phyloP scores from a whole-genome alignment of 2,329 filamentous ascomycete genomes.

The Xenosphaeropsis pyriputrescens region DNA sequence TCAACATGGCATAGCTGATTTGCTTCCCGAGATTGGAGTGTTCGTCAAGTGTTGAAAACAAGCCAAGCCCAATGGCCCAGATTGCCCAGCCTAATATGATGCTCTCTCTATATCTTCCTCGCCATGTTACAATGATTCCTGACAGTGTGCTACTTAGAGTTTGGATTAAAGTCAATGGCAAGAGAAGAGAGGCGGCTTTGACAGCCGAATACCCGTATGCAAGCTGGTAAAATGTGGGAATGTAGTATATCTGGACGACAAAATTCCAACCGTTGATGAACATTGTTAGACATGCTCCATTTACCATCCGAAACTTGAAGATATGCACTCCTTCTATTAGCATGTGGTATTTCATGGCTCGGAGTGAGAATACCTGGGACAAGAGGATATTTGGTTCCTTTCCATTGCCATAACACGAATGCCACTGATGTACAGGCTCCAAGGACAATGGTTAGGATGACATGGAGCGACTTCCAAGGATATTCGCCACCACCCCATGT shows the following conservation, averaged over 20 bases:
- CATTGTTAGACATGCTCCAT: conserved; percentile 39
- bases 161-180: conserved; percentile 27
- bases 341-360: too few species aligned
- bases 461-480: conserved; percentile 14
- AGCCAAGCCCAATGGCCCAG: conserved; percentile 35
- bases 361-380: background rate
- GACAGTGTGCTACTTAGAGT: conserved; percentile 32
- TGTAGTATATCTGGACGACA: conserved; percentile 36
- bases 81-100: conserved; percentile 36
- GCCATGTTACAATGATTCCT: conserved; percentile 35
- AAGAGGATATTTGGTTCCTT: conserved; percentile 28
- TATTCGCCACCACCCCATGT: conserved; percentile 39
- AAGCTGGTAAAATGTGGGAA: conserved; percentile 22
- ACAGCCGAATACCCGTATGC: conserved; percentile 27
- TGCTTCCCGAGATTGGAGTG: conserved; percentile 33
- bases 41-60: conserved; percentile 35
- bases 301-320: conserved; percentile 35
- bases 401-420: conserved; percentile 31
- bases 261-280: conserved; percentile 45
- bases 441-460: conserved; percentile 27
- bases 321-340: conserved; percentile 26
- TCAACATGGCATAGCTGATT: conserved; percentile 36
- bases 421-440: conserved; percentile 25
- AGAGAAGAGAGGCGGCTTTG: conserved; percentile 24
- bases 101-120: conserved; percentile 35